A percentile compares a stretch with the other conserved stretches of the same genome.
Evolutionary conservation across 495 filamentous ascomycete species (phyloP).

Genomic region (Chaetomium tenue): DNA sequence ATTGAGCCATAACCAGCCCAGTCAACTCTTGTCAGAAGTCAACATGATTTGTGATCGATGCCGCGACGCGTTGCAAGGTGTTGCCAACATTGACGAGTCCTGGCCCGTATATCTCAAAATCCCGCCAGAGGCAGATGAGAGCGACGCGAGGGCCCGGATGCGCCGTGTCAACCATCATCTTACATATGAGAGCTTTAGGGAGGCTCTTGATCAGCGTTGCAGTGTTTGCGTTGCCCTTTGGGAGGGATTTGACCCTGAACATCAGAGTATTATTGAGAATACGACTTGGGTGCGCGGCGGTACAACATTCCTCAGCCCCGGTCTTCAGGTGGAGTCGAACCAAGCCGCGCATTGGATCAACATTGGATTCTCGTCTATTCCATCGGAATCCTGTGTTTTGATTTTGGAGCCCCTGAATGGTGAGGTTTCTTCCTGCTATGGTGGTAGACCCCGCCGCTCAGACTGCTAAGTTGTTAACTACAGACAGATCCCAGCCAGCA

Average conservation of each 20-base stretch:
- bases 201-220: constrained; percentile 2
- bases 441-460: not conserved
- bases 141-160: not conserved
- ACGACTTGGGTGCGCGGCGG: not conserved
- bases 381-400: not conserved
- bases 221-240: constrained; percentile 3
- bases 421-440: not conserved
- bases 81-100: constrained; percentile 1
- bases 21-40: not conserved
- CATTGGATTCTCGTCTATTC: not conserved
- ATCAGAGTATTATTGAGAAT: not conserved
- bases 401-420: not conserved
- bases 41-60: constrained; percentile 3
- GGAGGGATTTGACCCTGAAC: not conserved
- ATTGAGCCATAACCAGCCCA: too few species aligned
- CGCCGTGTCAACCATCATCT: not conserved
- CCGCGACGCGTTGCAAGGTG: not conserved
- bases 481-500: not conserved
- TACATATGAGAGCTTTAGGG: not conserved
- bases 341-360: not conserved
- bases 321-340: not conserved
- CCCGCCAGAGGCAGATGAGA: not conserved
- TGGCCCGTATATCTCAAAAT: not conserved
- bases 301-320: not conserved
- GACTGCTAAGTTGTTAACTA: too few species aligned